Base-by-base conservation (phyloP, 352 stramenopile genomes). In the Pythium sukuiense region DNA sequence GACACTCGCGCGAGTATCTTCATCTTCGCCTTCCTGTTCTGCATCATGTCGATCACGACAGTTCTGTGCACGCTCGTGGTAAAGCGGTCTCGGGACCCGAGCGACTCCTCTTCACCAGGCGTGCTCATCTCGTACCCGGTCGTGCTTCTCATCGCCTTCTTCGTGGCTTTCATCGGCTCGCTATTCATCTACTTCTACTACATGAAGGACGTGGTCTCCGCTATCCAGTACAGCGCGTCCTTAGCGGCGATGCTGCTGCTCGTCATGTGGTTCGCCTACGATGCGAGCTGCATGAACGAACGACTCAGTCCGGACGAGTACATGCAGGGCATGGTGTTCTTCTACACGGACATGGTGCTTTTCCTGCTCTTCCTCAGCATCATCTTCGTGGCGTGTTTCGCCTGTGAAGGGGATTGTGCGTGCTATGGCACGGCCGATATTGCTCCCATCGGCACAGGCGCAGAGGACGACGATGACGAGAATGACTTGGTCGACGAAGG, bases 241-340 rank as follows among this genome's bases (percentile, higher is more conserved):
- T 72, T 92, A 11, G 73, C 69, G 3, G 73, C 70, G 14, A 85
- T 88, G 72, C 59, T 90, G 14, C 58, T 88, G 18, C 78, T 92
- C n/a, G 80, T 90, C 63, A 83, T 92, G 71, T 92, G 83, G 83
- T 92, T 92, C 32, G 81, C 83, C 11, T 90, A 88, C 68, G 81
- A 92, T 54, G 83, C 83, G 1, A 85, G 77, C 8, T 90, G 81
- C 63, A 89, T 90, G 81, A 89, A 92, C 69, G 80, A 92, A 55
- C 72, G 81, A 1, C 71, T 92, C 5, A 87, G 80, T 16, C 83
- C 81, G 6, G 83, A 92, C 69, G 83, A 92, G 69, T 92, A 90
- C 70, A 90, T 92, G 83, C 82, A 90, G 60, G 83, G 83, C 56
- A 87, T 92, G 81, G 79, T 92, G 20, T 89, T 89, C 68, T 92